Conservation (phyloP, 2,329 filamentous ascomycete genomes). For the Aaosphaeria pasadenensis region DNA sequence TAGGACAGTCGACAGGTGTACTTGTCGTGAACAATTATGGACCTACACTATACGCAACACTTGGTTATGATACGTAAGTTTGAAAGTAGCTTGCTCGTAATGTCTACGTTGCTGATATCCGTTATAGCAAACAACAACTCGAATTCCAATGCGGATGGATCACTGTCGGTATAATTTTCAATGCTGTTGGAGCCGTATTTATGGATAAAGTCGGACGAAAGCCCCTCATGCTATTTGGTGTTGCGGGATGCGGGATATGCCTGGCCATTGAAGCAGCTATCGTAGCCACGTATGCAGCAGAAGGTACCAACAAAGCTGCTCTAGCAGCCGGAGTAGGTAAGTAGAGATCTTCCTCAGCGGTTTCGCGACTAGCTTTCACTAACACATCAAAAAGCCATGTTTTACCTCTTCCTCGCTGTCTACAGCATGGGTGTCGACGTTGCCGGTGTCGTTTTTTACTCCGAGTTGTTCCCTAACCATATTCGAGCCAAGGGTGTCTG, state of each 20-base stretch:
- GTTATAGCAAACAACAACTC: slow-evolving; percentile 14
- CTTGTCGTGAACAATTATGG: slow-evolving; percentile 25
- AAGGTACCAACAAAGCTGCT: slow-evolving; percentile 19
- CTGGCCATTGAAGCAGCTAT: slow-evolving; percentile 22
- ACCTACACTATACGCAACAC: slow-evolving; percentile 17
- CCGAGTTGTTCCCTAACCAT: slow-evolving; percentile 14
- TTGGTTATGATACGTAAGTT: slow-evolving; percentile 17
- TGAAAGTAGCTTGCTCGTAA: too few relatives aligned
- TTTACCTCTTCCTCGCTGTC: slow-evolving; percentile 20
- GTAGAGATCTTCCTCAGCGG: not conserved
- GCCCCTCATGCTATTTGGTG: slow-evolving; percentile 18
- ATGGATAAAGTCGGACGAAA: slow-evolving; percentile 15
- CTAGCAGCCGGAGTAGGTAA: slow-evolving; percentile 16
- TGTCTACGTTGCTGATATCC: too few relatives aligned
- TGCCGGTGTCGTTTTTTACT: slow-evolving; percentile 12
- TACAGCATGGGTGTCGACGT: slow-evolving; percentile 21
- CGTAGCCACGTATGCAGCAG: slow-evolving; percentile 18
- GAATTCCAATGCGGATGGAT: slow-evolving; percentile 24
- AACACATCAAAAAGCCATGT: slow-evolving; percentile 4
- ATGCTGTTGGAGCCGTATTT: slow-evolving; percentile 12
- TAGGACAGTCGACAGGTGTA: slow-evolving; percentile 18
- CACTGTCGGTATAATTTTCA: slow-evolving; percentile 19
- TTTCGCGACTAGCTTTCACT: not conserved
- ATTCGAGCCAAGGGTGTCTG: slow-evolving; percentile 23
- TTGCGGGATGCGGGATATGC: slow-evolving; percentile 17